Percentiles rank a stretch among this genome's conserved stretches.
These are phyloP conservation scores for Saposhnikovia divaricata DNA, from an alignment of 129 eudicot genomes.

Conservation along the genomic window DNA sequence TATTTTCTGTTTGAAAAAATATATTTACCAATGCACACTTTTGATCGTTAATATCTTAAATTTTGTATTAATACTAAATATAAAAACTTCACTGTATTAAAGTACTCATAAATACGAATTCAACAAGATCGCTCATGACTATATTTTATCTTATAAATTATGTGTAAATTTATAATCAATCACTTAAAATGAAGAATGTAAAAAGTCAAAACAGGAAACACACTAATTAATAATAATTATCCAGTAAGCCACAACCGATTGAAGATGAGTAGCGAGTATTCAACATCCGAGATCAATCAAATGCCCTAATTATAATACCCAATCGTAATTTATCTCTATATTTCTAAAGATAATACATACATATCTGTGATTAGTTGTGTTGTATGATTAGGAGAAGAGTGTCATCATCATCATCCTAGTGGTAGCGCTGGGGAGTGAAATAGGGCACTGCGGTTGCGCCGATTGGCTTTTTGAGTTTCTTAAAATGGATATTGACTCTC, in stretches of 20 bases:
- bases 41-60: no score
- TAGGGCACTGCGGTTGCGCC: conserved; percentile 48
- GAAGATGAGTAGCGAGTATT: neutral
- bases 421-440: conserved; percentile 55
- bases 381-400: neutral
- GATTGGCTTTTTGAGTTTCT: conserved; percentile 51
- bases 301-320: neutral
- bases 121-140: no score
- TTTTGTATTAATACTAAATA: no score
- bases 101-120: no score
- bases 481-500: conserved; percentile 65
- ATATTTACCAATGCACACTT: no score
- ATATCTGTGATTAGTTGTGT: neutral
- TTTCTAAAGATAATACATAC: no score
- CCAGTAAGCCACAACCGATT: neutral
- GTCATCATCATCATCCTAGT: conserved; percentile 8
- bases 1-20: no score
- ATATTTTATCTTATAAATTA: no score
- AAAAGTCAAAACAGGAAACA: no score
- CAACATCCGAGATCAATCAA: neutral
- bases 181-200: no score
- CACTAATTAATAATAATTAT: conserved; percentile 4
- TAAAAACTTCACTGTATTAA: no score
- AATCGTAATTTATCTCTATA: neutral
- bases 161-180: no score